These are phyloP conservation scores for Sinapis alba DNA, from an alignment of 441 rosid species.

Conservation along the genomic window DNA sequence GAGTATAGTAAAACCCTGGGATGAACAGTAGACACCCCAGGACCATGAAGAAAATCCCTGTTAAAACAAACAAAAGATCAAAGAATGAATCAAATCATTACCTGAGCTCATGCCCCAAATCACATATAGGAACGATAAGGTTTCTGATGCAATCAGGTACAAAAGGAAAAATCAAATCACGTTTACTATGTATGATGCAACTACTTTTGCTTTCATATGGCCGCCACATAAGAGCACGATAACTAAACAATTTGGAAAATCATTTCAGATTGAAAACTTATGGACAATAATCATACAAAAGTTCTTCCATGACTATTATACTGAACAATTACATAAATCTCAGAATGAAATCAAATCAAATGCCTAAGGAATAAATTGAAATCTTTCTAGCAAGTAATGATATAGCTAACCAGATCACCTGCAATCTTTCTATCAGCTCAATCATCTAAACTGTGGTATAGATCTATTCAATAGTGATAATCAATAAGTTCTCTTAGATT, in stretches of 20 bases:
- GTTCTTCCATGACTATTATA: background rate
- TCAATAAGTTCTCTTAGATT: background rate
- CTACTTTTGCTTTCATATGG: background rate
- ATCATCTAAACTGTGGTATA: conserved; percentile 8
- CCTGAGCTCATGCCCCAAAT: conserved; percentile 1
- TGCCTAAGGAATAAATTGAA: background rate
- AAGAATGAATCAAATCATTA: background rate
- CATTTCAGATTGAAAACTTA: background rate
- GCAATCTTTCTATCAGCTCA: conserved; percentile 7
- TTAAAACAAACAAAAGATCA: background rate
- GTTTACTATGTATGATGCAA: too few species aligned
- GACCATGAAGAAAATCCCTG: conserved; percentile 88
- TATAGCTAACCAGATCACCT: background rate
- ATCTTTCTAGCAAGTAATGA: too few species aligned
- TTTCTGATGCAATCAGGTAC: background rate
- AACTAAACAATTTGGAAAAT: background rate
- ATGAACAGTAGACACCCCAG: conserved; percentile 82
- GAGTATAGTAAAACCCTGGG: conserved; percentile 91
- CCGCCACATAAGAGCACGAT: background rate
- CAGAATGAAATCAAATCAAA: conserved; percentile 1
- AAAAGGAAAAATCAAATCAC: background rate
- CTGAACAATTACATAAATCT: background rate
- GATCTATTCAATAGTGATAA: background rate
- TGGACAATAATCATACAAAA: conserved; percentile 4
- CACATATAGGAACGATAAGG: conserved; percentile 1